Evolutionary conservation across 176 grass and related monocot genomes (phyloP), one percentile per base, ranked within the genome.

Genomic region (Otatea glauca): DNA sequence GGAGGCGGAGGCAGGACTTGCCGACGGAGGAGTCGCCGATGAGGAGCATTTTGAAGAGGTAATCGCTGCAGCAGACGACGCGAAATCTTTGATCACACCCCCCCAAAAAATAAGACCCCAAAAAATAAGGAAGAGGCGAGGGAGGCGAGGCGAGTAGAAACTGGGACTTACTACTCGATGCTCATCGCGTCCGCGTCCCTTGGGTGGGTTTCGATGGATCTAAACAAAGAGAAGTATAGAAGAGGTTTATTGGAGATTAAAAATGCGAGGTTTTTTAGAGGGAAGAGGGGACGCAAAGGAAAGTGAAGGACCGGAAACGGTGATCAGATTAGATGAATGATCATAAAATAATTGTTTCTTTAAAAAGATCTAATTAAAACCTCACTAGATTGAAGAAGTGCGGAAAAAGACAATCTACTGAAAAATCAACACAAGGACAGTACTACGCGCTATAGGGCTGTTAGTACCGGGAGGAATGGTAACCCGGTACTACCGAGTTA

Each of bases 1-100:
- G 90, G 61, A 97, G 81, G 84, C 94, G 92, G 76, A 94, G 91
- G 85, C 92, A 97, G 74, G 92, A 97, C 78, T 97, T 97, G 63
- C 92, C 95, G 44, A 94, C 95, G 78, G 95, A 97, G 55, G 92
- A 97, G 81, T 94, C 95, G 8, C 95, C 92, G 91, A 97, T 97
- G 88, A 97, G 88, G 70, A 97, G 92, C 43, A 97, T 87, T 92
- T 97, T 97, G 92, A 97, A 97, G 66, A 97, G 95, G 78, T 94
- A 97, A 89, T 97, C 95, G 75, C 95, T 97, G 87, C 44, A 82
- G 41, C n/a, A 89, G 48, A 65, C 17, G 48, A n/a, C 5, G 29
- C 66, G 21, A 53, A 70, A 65, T 14, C 60, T 41, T 53, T 44
- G 23, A n/a, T 25, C 42, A 41, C 4, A 55, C 7, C 14, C 45